Evolutionary conservation across 768 basidiomycete genomes (phyloP).

Genomic region (Agrocybe pediades): DNA sequence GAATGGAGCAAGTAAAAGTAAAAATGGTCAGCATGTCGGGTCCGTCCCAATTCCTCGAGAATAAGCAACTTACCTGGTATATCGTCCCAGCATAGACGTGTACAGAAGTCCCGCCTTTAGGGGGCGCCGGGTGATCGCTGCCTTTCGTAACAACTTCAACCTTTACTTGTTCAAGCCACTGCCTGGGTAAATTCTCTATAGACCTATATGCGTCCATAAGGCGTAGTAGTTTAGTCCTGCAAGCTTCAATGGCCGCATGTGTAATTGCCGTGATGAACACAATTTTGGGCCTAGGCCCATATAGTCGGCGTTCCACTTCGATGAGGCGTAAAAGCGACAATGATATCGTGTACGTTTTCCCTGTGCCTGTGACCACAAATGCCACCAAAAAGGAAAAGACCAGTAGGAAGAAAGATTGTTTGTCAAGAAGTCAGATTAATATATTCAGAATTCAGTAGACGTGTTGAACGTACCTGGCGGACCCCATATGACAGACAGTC

Average conservation of each 20-base stretch:
- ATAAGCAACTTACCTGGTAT: conserved; percentile 37
- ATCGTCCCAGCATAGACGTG: conserved; percentile 50
- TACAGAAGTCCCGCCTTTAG: conserved; percentile 22
- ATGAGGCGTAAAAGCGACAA: conserved; percentile 47
- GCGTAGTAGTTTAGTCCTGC: conserved; percentile 38
- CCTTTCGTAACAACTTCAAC: conserved; percentile 45
- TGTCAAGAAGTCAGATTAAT: too few relatives aligned
- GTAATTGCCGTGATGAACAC: conserved; percentile 55
- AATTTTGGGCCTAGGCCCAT: conserved; percentile 31
- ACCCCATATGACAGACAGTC: conserved; percentile 51
- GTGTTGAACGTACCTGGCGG: conserved; percentile 49
- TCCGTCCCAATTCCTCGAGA: too few relatives aligned
- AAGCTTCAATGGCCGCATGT: conserved; percentile 54
- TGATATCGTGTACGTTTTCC: conserved; percentile 55
- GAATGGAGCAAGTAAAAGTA: not conserved
- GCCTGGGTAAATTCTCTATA: conserved; percentile 35
- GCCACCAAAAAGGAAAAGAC: too few relatives aligned
- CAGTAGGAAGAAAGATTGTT: too few relatives aligned
- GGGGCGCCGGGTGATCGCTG: conserved; percentile 39
- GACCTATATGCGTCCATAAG: conserved; percentile 37
- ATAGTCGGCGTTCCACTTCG: conserved; percentile 37
- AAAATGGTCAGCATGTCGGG: too few relatives aligned
- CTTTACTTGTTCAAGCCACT: conserved; percentile 44
- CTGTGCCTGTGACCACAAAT: conserved; percentile 38
- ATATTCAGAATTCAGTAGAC: too few relatives aligned